Base-by-base conservation (phyloP, 2,329 filamentous ascomycete genomes). In the Cladosporium halotolerans region DNA sequence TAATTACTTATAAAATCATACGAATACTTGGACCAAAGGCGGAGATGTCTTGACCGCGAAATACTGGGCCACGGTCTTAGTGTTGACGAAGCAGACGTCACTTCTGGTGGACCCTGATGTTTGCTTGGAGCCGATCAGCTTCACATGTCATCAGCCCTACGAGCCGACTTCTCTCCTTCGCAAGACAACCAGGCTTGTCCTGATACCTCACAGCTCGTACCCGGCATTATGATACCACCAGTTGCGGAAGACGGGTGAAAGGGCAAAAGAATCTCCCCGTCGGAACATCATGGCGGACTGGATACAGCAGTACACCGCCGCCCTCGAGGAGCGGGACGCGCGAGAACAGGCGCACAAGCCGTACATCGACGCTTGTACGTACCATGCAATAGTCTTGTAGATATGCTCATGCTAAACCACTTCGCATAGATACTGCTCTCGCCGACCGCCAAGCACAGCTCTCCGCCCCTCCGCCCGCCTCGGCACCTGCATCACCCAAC, bases 241-340 rank as follows among this genome's bases (percentile, higher is more conserved):
- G 23, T 28, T 28, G 11, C 19, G 11, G 48, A 44, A 51, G 18
- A 44, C 40, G 48, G 48, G 11, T 51, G 48, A 51, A 43, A 32
- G 36, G 32, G 31, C 14, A 14, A 9, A 14, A 14, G 28, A 6
- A 38, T 32, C 13, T 31, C 40, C 32, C 46, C 13, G 36, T 10
- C 9, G 19, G 48, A 39, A 6, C 18, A 51, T 66, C 68, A 83
- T 83, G 80, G 78, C 82, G 58, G 81, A 80, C 74, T 95, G 91
- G 88, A 81, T 85, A 65, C 83, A 88, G 60, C 87, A 95, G 64
- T 96, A 95, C 70, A 77, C 88, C 57, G 76, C 81, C 57, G 85
- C 86, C 59, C 77, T 97, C 60, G 79, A 83, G 61, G 84, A 86
- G 63, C 78, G 83, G 58, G 88, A 89, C 63, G 79, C 83, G 64